Conservation (phyloP, 192 early-diverging fungal species). For the Podila minutissima region DNA sequence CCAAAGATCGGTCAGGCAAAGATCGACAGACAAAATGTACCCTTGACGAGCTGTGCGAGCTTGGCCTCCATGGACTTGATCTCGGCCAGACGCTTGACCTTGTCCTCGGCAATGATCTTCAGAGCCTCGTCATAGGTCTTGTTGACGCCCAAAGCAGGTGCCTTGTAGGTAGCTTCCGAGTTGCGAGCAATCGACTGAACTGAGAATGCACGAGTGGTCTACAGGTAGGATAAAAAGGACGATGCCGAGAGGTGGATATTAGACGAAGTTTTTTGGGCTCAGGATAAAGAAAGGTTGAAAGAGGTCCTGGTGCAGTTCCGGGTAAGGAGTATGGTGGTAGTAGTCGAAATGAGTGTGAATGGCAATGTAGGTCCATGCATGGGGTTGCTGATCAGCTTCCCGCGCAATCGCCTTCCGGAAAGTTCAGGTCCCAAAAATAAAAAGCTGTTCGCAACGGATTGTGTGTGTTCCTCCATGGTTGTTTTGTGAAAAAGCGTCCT, state of each 20-base stretch:
- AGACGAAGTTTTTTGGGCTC: not conserved
- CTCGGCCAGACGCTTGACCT: conserved; percentile 56
- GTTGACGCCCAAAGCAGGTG: conserved; percentile 66
- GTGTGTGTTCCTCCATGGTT: no score
- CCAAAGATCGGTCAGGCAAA: not conserved
- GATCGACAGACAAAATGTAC: conserved; percentile 23
- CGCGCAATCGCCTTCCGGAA: no score
- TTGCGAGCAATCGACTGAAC: conserved; percentile 17
- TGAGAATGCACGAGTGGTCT: conserved; percentile 38
- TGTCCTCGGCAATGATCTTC: conserved; percentile 72
- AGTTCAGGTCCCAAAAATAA: no score
- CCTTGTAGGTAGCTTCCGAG: conserved; percentile 52
- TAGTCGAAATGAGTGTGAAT: no score
- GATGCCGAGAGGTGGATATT: not conserved
- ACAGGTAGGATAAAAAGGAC: not conserved
- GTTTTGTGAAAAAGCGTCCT: no score
- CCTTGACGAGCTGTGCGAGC: conserved; percentile 47
- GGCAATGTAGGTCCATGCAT: no score
- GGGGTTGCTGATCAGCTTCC: no score
- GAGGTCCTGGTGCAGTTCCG: no score
- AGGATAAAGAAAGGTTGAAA: not conserved
- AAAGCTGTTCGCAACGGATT: no score
- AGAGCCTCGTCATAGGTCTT: conserved; percentile 81
- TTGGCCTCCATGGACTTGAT: conserved; percentile 52
- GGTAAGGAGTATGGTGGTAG: no score